Percentiles rank a stretch among this genome's conserved stretches.
phyloP scores from a whole-genome alignment of 1,139 yeast genomes.

The Zygosaccharomyces pseudobailii region DNA sequence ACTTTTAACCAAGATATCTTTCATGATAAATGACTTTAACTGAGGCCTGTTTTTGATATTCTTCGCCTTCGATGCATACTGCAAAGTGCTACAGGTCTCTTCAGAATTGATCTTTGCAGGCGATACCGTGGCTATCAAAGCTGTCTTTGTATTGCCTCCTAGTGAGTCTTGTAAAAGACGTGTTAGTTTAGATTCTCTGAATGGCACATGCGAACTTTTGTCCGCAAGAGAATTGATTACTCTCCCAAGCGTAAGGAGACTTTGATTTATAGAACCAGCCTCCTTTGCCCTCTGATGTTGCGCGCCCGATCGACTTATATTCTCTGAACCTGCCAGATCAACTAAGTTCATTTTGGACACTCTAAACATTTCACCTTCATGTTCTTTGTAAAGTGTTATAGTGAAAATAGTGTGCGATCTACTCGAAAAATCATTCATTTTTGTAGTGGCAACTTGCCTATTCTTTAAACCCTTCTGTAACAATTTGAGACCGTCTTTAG shows the following conservation, averaged over 20 bases:
- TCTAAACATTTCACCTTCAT: slow-evolving; percentile 40
- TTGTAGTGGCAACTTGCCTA: slow-evolving; percentile 64
- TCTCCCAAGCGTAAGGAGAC: slow-evolving; percentile 58
- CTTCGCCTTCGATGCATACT: slow-evolving; percentile 63
- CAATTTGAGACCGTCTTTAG: slow-evolving; percentile 50
- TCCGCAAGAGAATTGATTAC: slow-evolving; percentile 54
- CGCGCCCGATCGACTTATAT: slow-evolving; percentile 57
- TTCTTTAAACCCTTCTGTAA: slow-evolving; percentile 52
- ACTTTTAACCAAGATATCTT: slow-evolving; percentile 53
- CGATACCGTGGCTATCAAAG: slow-evolving; percentile 60
- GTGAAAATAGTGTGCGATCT: slow-evolving; percentile 73
- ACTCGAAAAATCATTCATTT: slow-evolving; percentile 63
- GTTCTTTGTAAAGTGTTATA: slow-evolving; percentile 49
- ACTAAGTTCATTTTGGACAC: slow-evolving; percentile 70
- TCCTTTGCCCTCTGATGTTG: slow-evolving; percentile 57
- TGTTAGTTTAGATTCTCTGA: slow-evolving; percentile 62
- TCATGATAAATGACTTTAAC: slow-evolving; percentile 41
- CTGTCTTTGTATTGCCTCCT: slow-evolving; percentile 64
- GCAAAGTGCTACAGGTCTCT: slow-evolving; percentile 60
- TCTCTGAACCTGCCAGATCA: slow-evolving; percentile 77
- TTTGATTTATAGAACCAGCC: slow-evolving; percentile 65
- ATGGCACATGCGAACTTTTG: slow-evolving; percentile 49
- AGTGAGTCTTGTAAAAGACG: slow-evolving; percentile 59
- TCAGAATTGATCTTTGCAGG: slow-evolving; percentile 60
- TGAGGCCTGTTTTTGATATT: slow-evolving; percentile 61